phyloP scores from a whole-genome alignment of 2,329 filamentous ascomycete genomes.

The Ceratocystis diversiconidia region DNA sequence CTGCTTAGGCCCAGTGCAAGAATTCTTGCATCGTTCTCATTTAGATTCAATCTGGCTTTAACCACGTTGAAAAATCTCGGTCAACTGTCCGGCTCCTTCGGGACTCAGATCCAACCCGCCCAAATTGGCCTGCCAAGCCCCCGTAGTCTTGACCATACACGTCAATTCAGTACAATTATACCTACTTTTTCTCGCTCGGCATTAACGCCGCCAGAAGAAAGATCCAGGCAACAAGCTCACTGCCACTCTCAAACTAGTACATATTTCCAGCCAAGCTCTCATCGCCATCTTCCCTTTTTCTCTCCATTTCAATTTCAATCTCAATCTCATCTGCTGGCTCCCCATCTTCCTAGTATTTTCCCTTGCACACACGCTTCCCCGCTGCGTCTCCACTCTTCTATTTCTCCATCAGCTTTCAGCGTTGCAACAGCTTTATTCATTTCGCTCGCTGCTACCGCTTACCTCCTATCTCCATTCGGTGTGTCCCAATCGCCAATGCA shows the following conservation, averaged over 20 bases:
- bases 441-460: background rate
- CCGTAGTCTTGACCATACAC: background rate
- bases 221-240: background rate
- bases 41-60: background rate
- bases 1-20: constrained; percentile 9
- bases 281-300: background rate
- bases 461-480: background rate
- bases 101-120: background rate
- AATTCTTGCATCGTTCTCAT: constrained; percentile 9
- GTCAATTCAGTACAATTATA: background rate
- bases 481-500: background rate
- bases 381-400: constrained; percentile 14
- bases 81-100: constrained; percentile 2
- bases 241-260: background rate
- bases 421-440: background rate
- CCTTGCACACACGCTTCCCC: background rate
- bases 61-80: background rate
- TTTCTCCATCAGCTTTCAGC: constrained; percentile 3
- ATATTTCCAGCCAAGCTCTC: background rate
- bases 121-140: background rate
- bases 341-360: background rate
- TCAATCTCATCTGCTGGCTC: too few relatives aligned
- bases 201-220: background rate
- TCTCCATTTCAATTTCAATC: background rate
- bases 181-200: background rate